These are phyloP conservation scores for Hygrophoropsis aurantiaca DNA, from an alignment of 768 basidiomycete genomes.

Conservation along the genomic window DNA sequence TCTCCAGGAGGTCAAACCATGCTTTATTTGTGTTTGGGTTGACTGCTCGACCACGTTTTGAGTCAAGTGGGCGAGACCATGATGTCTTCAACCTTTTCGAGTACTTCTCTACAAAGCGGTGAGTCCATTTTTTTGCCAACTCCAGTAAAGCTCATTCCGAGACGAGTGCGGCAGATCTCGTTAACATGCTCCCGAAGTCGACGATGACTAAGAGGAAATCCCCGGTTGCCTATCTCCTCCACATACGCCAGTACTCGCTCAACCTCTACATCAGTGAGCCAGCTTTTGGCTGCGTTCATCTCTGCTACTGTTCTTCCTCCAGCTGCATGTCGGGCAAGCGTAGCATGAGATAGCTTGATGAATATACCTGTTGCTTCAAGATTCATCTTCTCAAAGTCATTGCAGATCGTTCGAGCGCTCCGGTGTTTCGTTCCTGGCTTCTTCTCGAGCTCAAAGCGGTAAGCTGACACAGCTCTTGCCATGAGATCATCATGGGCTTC, in stretches of 20 bases:
- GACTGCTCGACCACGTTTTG: conserved; percentile 31
- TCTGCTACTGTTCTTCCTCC: conserved; percentile 19
- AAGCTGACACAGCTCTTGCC: conserved; percentile 5
- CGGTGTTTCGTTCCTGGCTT: not conserved
- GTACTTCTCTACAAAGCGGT: conserved; percentile 28
- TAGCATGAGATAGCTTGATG: conserved; percentile 14
- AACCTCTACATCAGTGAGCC: conserved; percentile 30
- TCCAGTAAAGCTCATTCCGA: conserved; percentile 25
- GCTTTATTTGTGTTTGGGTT: conserved; percentile 35
- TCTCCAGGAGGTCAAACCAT: conserved; percentile 34
- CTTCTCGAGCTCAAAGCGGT: conserved; percentile 5
- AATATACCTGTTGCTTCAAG: conserved; percentile 11
- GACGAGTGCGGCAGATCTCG: conserved; percentile 22
- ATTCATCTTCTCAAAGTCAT: conserved; percentile 10
- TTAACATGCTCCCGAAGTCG: conserved; percentile 35
- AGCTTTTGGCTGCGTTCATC: conserved; percentile 26
- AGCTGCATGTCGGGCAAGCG: conserved; percentile 13
- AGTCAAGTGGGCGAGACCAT: conserved; percentile 34
- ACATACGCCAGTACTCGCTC: conserved; percentile 28
- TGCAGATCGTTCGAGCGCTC: conserved; percentile 11
- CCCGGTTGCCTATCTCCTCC: conserved; percentile 26
- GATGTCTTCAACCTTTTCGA: conserved; percentile 23
- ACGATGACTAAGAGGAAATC: conserved; percentile 35
- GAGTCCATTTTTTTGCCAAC: conserved; percentile 40
- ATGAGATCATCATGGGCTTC: conserved; percentile 16